phyloP scores from a whole-genome alignment of 352 stramenopile species.

The Globisporangium perplexum region DNA sequence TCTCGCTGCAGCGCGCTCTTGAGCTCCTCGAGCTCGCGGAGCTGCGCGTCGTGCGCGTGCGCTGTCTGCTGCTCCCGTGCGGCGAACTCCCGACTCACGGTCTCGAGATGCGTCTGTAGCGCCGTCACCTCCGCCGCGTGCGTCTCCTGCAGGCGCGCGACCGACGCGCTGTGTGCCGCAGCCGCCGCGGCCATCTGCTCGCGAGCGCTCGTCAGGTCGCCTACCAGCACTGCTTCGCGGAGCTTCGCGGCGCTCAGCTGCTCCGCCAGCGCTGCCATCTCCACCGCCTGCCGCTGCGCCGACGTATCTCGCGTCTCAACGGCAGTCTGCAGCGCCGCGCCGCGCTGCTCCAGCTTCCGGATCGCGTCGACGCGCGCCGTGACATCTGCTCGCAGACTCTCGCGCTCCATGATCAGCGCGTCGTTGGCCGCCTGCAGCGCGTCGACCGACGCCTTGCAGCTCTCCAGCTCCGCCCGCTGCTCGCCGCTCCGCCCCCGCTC shows the following conservation, averaged over 20 bases:
- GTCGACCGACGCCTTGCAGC: neutral
- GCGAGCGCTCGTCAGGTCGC: neutral
- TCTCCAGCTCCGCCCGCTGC: neutral
- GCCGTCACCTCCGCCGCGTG: neutral
- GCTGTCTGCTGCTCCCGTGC: slow-evolving; percentile 6
- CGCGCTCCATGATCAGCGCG: neutral
- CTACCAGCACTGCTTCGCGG: neutral
- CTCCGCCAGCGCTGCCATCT: neutral
- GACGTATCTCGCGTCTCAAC: neutral
- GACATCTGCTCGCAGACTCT: slow-evolving; percentile 1
- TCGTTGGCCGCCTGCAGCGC: neutral
- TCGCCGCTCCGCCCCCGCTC: neutral
- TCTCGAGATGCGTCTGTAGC: slow-evolving; percentile 6
- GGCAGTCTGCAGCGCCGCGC: neutral
- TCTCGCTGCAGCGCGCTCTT: neutral
- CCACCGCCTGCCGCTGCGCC: no score
- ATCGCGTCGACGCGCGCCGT: slow-evolving; percentile 1
- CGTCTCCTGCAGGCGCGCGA: slow-evolving; percentile 8
- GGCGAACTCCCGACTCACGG: neutral
- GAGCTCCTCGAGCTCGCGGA: neutral
- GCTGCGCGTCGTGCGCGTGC: neutral
- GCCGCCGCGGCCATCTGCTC: neutral
- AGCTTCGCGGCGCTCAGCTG: slow-evolving; percentile 2
- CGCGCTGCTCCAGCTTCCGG: neutral
- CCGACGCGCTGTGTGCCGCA: neutral